Base-by-base conservation (phyloP, 1,284 basidiomycete species). In the Ceratobasidium sp. region DNA sequence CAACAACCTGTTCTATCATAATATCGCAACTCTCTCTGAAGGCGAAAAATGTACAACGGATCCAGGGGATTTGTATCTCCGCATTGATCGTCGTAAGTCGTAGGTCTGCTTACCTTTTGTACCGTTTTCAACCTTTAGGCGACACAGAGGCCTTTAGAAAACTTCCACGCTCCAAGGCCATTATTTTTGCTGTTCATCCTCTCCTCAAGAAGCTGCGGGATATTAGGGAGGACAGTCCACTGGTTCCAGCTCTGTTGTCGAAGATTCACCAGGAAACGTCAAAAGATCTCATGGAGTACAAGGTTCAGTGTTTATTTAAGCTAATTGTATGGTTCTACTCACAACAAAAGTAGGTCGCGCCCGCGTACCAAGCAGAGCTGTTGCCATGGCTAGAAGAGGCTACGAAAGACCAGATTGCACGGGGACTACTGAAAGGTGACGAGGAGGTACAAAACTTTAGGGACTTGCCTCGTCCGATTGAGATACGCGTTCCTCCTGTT, bases 81-180 rank as follows among this genome's bases (percentile, higher is more conserved):
- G 80, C 21, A 78, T 81, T 57, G 80, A 81, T 69, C 80, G 80
- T 72, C 80, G 60, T 62, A 32, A 62, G 60, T 34, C 28, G 18
- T 60, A 6, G 16, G 23, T 61, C 41, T 12, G 6, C n/a, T n/a
- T n/a, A n/a, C n/a, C n/a, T n/a, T n/a, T n/a, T n/a, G n/a, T n/a
- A n/a, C n/a, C n/a, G n/a, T n/a, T n/a, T n/a, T n/a, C n/a, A n/a
- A n/a, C n/a, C n/a, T n/a, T n/a, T n/a, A n/a, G n/a, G n/a, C n/a
- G n/a, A n/a, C n/a, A 75, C 78, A 71, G 79, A 84, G 77, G 83
- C 82, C 3, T 84, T 84, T 76, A 79, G 82, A 76, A 84, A 84
- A 77, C 79, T 84, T 3, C 82, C 82, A 1, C 76, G 78, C 26
- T 78, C 80, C 21, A 77, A 78, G 43, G 80, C 77, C 6, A 82